Percentiles rank a stretch among this genome's conserved stretches.
Conservation (phyloP, 768 basidiomycete genomes). For the Termitomyces sp. region DNA sequence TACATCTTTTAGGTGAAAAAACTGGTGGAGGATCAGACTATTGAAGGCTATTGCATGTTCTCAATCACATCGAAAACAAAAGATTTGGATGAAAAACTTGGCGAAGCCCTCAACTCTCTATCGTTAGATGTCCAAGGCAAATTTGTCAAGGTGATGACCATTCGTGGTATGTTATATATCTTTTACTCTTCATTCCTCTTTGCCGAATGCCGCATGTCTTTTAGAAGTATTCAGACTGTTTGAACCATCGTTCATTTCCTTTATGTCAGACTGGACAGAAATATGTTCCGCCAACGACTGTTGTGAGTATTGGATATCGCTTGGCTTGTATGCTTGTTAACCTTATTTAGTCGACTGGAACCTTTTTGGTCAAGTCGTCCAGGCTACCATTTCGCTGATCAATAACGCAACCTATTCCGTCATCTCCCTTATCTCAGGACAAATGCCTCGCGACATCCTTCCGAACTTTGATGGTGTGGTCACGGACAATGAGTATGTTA, state of each 20-base stretch:
- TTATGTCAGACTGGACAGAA: conserved; percentile 42
- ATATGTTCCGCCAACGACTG: conserved; percentile 34
- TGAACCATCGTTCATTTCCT: conserved; percentile 30
- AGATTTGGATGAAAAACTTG: conserved; percentile 56
- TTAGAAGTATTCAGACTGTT: conserved; percentile 37
- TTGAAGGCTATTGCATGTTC: conserved; percentile 39
- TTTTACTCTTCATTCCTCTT: not conserved
- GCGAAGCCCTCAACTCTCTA: conserved; percentile 31
- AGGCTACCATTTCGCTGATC: conserved; percentile 33
- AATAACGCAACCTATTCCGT: conserved; percentile 29
- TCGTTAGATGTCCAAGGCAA: conserved; percentile 54
- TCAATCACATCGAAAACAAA: conserved; percentile 43
- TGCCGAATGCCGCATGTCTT: not conserved
- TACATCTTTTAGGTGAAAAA: conserved; percentile 37
- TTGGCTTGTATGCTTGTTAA: not conserved
- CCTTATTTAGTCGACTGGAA: conserved; percentile 49
- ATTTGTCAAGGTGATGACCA: conserved; percentile 39
- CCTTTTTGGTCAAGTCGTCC: conserved; percentile 41
- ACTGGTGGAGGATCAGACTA: conserved; percentile 35
- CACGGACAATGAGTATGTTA: conserved; percentile 9
- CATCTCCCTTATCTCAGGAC: conserved; percentile 22
- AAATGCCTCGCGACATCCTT: conserved; percentile 18
- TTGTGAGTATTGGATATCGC: conserved; percentile 31
- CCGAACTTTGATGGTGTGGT: conserved; percentile 26
- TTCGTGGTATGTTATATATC: conserved; percentile 33